These are phyloP conservation scores for Acanthamoeba sp. DNA, from an alignment of 208 protist genomes.

Conservation along the genomic window DNA sequence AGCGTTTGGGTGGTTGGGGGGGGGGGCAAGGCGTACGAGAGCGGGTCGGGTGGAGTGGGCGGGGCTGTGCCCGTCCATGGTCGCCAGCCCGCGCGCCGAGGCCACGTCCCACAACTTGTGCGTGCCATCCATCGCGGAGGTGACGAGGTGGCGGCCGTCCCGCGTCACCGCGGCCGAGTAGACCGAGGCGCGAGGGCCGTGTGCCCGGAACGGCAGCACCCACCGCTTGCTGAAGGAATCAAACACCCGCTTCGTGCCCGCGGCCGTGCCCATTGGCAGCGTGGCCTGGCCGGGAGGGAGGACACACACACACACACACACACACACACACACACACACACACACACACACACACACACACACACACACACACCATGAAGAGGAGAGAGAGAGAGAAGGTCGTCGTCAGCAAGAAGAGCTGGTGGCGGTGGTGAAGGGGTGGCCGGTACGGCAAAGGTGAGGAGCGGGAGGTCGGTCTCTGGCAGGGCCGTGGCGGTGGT, in stretches of 20 bases:
- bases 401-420: no score
- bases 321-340: no score
- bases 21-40: neutral
- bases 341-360: no score
- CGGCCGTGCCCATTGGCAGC: neutral
- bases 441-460: neutral
- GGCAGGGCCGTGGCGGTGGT: neutral
- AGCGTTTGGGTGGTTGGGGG: neutral
- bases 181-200: neutral
- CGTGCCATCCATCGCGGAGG: neutral
- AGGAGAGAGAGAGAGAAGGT: neutral
- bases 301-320: no score
- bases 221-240: neutral
- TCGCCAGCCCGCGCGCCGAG: neutral
- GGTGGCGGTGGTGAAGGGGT: neutral
- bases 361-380: neutral
- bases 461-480: neutral
- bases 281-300: neutral
- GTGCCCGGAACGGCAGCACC: neutral
- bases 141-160: neutral
- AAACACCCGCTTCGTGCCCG: neutral
- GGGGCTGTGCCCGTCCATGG: neutral
- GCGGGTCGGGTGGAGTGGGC: neutral
- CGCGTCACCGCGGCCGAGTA: neutral
- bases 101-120: neutral